These are phyloP conservation scores for Erodium maritimum DNA, from an alignment of 345 rosid genomes.

Conservation along the genomic window DNA sequence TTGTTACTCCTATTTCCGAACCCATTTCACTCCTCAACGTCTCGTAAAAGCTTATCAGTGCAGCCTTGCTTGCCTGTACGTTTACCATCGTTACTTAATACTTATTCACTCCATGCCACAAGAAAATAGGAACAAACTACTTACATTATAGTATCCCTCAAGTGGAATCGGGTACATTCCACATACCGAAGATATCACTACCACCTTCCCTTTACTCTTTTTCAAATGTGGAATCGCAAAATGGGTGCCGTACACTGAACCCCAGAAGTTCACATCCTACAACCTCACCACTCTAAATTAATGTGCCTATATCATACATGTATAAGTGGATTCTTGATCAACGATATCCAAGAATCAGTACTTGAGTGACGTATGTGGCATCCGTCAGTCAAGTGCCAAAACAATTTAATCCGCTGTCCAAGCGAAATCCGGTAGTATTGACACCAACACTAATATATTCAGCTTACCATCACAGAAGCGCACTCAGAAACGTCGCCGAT, in stretches of 20 bases:
- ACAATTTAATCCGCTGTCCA: too few species aligned
- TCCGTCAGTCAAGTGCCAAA: neutral
- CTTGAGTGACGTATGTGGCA: neutral
- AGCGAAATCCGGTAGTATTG: too few species aligned
- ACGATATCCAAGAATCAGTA: neutral
- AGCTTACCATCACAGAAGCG: conserved; percentile 10
- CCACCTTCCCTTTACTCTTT: conserved; percentile 41
- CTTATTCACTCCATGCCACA: too few species aligned
- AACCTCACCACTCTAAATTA: neutral
- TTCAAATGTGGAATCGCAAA: conserved; percentile 49
- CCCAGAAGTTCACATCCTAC: conserved; percentile 65
- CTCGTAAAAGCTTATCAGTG: conserved; percentile 31
- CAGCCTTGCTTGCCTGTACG: conserved; percentile 47
- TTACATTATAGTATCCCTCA: conserved; percentile 42
- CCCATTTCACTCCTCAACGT: conserved; percentile 32
- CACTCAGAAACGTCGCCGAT: conserved; percentile 5
- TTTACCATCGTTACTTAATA: too few species aligned
- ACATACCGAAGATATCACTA: conserved; percentile 34
- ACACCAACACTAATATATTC: neutral
- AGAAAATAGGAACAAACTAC: neutral
- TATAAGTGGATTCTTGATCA: neutral
- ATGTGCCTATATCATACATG: neutral
- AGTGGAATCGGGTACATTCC: conserved; percentile 39
- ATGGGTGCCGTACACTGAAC: conserved; percentile 35
- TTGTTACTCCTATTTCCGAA: conserved; percentile 30